Evolutionary conservation across 805 yeast species (phyloP).

Genomic region (Candida silvicultrix): DNA sequence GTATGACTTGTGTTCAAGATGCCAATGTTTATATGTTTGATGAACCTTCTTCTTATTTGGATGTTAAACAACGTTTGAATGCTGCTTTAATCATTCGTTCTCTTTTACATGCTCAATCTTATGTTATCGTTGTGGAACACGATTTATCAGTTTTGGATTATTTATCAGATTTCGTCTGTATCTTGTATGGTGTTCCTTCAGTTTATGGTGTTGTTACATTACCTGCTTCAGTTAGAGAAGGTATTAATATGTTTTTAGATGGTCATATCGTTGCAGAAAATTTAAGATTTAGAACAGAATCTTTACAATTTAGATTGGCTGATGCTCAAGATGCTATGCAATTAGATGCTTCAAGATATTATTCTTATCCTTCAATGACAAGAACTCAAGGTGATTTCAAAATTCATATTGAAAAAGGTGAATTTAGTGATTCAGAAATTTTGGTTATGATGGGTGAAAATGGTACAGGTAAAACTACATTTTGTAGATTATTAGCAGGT

Average conservation of each 20-base stretch:
- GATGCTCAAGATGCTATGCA: slow-evolving; percentile 80
- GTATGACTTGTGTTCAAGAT: slow-evolving; percentile 90
- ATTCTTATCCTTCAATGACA: slow-evolving; percentile 71
- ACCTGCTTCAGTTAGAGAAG: slow-evolving; percentile 97
- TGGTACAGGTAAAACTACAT: slow-evolving; percentile 99
- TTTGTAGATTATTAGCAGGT: slow-evolving; percentile 94
- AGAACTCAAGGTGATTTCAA: slow-evolving; percentile 97
- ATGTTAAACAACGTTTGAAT: slow-evolving; percentile 96
- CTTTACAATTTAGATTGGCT: slow-evolving; percentile 85
- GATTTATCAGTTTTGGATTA: slow-evolving; percentile 97
- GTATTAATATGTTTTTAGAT: slow-evolving; percentile 96
- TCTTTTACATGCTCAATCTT: slow-evolving; percentile 64
- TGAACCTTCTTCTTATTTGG: slow-evolving; percentile 97
- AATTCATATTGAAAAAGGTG: slow-evolving; percentile 76
- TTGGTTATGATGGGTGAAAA: slow-evolving; percentile 99
- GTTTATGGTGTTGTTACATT: slow-evolving; percentile 98
- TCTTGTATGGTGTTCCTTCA: slow-evolving; percentile 95
- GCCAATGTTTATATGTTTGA: slow-evolving; percentile 99
- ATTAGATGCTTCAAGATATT: slow-evolving; percentile 73
- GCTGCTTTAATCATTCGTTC: slow-evolving; percentile 95
- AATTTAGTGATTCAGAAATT: slow-evolving; percentile 92
- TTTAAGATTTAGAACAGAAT: slow-evolving; percentile 93
- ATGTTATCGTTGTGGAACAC: slow-evolving; percentile 97
- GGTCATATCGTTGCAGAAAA: slow-evolving; percentile 98
- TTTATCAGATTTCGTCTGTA: slow-evolving; percentile 94